Evolutionary conservation across 306 rosid genomes (phyloP), one percentile per base, ranked within the genome.

Genomic region (Benincasa hispida): DNA sequence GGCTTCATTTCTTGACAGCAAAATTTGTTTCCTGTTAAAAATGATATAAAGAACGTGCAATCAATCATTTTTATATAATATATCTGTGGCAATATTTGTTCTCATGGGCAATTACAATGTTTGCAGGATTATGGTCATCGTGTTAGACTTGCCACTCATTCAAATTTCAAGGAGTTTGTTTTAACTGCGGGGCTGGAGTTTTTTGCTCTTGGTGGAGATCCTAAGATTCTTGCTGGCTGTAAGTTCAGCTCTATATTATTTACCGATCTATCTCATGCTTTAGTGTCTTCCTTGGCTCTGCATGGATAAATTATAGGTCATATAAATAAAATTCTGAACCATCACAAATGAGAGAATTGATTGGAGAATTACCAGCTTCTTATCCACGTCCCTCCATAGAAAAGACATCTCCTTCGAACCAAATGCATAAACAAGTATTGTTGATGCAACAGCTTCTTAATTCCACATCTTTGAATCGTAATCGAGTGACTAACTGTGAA

Each of bases 71-170:
- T 41, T 24, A 45, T 69, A 6, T 45, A 28, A 75, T 35, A 19
- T 35, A 7, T 56, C 10, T 22, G 25, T 14, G 70, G 22, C 14
- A 56, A 18, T 27, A 18, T 8, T 48, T 72, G 25, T 10, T 72
- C 76, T 48, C 60, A 48, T 48, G 45, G 53, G 76, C 50, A 34
- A 51, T 30, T 19, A 50, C 63, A 21, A 65, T 51, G 53, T 30
- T 65, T 87, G 98, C 97, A 92, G 99, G 99, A 90, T 77, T 92
- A 89, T 85, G 99, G 99, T 22, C 99, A 95, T 84, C 99, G 99
- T 57, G 97, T 92, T 79, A 89, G 99, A 84, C 87, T 95, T 75
- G 99, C 99, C 45, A 90, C 97, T 77, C 99, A 95, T 87, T 90
- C 98, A 79, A 95, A 95, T 87, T 95, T 95, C 73, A 95, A 95